A percentile compares a stretch with the other conserved stretches of the same genome.
Evolutionary conservation across 148 eudicot species (phyloP).

Genomic region (Chenopodium suecicum): DNA sequence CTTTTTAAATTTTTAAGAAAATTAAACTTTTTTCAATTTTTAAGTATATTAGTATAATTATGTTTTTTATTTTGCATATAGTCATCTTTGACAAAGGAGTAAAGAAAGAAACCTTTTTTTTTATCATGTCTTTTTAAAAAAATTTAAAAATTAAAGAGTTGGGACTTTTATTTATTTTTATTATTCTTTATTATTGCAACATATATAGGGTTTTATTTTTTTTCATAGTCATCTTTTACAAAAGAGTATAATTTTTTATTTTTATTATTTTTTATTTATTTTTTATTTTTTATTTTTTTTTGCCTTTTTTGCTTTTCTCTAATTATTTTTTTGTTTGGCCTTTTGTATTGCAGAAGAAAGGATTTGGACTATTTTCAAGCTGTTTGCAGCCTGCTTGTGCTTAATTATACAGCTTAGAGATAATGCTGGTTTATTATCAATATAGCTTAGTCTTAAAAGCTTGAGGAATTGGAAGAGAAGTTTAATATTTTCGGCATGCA

Average conservation of each 20-base stretch:
- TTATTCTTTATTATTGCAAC: too few relatives aligned
- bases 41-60: too few relatives aligned
- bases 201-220: background rate
- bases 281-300: slow-evolving; percentile 2
- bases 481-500: background rate
- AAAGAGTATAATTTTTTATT: background rate
- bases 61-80: too few relatives aligned
- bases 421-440: background rate
- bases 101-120: background rate
- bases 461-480: slow-evolving; percentile 5
- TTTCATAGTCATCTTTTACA: background rate
- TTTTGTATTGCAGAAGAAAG: slow-evolving; percentile 56
- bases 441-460: slow-evolving; percentile 1
- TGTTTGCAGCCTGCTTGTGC: slow-evolving; percentile 65
- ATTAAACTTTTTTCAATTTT: too few relatives aligned
- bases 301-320: background rate
- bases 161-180: too few relatives aligned
- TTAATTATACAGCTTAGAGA: slow-evolving; percentile 7
- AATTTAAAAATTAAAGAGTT: too few relatives aligned
- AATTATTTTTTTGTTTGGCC: background rate
- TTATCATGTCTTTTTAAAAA: background rate
- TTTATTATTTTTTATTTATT: background rate
- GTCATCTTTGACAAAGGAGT: too few relatives aligned
- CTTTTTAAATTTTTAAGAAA: too few relatives aligned
- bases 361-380: slow-evolving; percentile 64